Percentiles rank a stretch among this genome's conserved stretches.
Evolutionary conservation across 2,329 filamentous ascomycete species (phyloP).

Genomic region (Xylariaceae sp.): DNA sequence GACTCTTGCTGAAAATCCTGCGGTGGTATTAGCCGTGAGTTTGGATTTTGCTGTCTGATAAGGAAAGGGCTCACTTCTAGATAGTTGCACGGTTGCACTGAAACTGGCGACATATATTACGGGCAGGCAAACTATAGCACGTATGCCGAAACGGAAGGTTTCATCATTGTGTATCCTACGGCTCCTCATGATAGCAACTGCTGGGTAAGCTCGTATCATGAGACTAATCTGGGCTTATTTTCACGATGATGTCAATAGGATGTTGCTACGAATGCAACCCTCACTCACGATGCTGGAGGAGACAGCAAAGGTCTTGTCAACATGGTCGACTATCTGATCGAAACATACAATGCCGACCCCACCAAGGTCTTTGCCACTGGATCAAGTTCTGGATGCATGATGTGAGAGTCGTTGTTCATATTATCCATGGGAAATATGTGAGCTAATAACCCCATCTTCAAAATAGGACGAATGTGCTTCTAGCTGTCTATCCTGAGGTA

Average conservation of each 20-base stretch:
- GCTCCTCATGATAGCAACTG: conserved; percentile 17
- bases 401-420: no score
- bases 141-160: conserved; percentile 14
- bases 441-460: no score
- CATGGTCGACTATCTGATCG: conserved; percentile 18
- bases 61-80: no score
- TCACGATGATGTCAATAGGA: conserved; percentile 6
- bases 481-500: conserved; percentile 44
- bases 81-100: conserved; percentile 18
- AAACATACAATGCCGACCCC: conserved; percentile 18
- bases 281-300: conserved; percentile 16
- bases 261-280: conserved; percentile 12
- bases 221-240: background rate
- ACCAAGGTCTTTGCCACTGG: conserved; percentile 16
- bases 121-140: conserved; percentile 12
- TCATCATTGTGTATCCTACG: conserved; percentile 18
- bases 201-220: conserved; percentile 9
- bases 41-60: no score
- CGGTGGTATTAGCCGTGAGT: conserved; percentile 17
- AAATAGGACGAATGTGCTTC: conserved; percentile 32
- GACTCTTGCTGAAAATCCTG: conserved; percentile 10
- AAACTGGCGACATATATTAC: conserved; percentile 12
- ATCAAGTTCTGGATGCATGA: conserved; percentile 21
- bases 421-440: no score
- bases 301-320: conserved; percentile 19